These are phyloP conservation scores for Fusarium armeniacum DNA, from an alignment of 2,329 filamentous ascomycete species.

Conservation along the genomic window DNA sequence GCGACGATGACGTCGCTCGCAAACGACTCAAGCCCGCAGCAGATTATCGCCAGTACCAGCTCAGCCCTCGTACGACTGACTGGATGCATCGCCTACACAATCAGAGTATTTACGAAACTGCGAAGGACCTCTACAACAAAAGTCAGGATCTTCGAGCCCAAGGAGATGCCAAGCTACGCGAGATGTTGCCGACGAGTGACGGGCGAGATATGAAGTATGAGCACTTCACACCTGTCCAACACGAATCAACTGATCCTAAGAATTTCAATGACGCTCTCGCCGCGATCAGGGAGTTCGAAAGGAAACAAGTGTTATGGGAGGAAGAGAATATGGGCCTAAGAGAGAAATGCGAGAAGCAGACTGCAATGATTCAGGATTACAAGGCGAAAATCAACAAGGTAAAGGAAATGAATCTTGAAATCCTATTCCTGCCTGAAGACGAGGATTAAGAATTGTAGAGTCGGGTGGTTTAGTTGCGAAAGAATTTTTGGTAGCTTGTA, in stretches of 20 bases:
- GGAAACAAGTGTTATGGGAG: not conserved
- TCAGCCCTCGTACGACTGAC: not conserved
- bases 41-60: not conserved
- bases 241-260: too few relatives aligned
- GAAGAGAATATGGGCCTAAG: not conserved
- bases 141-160: accelerated
- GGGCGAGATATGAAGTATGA: not conserved
- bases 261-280: not conserved
- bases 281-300: not conserved
- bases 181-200: not conserved
- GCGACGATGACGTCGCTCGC: not conserved
- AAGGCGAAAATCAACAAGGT: not conserved
- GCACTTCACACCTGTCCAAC: not conserved
- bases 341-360: not conserved
- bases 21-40: not conserved
- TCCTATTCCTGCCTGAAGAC: not conserved
- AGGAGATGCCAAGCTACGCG: not conserved
- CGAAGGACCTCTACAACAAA: too few relatives aligned
- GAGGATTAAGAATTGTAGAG: not conserved
- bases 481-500: not conserved
- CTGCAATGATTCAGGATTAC: not conserved
- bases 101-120: not conserved
- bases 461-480: not conserved
- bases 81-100: not conserved
- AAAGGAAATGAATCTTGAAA: not conserved